Percentiles rank a stretch among this genome's conserved stretches.
These are phyloP conservation scores for Trametes sanguinea DNA, from an alignment of 768 basidiomycete species.

Conservation along the genomic window DNA sequence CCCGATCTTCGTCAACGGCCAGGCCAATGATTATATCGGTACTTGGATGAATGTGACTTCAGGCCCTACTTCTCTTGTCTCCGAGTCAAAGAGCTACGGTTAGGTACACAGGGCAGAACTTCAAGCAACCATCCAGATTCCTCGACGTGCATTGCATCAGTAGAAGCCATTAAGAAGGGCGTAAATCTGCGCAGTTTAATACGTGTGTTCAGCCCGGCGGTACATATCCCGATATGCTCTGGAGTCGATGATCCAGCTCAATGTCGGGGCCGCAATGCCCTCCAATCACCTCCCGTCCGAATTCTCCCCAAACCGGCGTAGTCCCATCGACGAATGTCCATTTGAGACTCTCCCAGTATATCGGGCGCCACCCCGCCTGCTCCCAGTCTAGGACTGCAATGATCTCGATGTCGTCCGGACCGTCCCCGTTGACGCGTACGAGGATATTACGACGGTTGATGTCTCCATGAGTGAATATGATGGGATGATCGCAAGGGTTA, in stretches of 20 bases:
- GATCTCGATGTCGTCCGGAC: conserved; percentile 11
- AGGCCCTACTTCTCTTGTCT: too few relatives aligned
- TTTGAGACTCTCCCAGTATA: conserved; percentile 20
- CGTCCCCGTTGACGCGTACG: conserved; percentile 5
- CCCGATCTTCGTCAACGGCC: too few relatives aligned
- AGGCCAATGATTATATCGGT: too few relatives aligned
- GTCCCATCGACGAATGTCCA: neutral
- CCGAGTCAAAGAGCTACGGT: too few relatives aligned
- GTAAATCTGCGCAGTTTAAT: neutral
- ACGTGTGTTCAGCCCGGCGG: neutral
- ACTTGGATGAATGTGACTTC: too few relatives aligned
- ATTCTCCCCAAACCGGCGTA: neutral
- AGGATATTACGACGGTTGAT: conserved; percentile 12
- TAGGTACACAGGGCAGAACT: too few relatives aligned
- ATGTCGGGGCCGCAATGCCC: neutral
- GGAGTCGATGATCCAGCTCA: neutral
- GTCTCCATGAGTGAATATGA: conserved; percentile 21
- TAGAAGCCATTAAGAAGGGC: too few relatives aligned
- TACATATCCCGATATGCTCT: neutral
- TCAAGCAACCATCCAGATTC: too few relatives aligned
- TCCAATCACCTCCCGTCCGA: neutral
- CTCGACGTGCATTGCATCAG: too few relatives aligned
- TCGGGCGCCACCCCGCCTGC: conserved; percentile 17
- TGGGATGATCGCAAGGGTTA: conserved; percentile 3
- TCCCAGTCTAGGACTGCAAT: conserved; percentile 18